These are phyloP conservation scores for Cicer yamashitae DNA, from an alignment of 306 rosid species.

Conservation along the genomic window DNA sequence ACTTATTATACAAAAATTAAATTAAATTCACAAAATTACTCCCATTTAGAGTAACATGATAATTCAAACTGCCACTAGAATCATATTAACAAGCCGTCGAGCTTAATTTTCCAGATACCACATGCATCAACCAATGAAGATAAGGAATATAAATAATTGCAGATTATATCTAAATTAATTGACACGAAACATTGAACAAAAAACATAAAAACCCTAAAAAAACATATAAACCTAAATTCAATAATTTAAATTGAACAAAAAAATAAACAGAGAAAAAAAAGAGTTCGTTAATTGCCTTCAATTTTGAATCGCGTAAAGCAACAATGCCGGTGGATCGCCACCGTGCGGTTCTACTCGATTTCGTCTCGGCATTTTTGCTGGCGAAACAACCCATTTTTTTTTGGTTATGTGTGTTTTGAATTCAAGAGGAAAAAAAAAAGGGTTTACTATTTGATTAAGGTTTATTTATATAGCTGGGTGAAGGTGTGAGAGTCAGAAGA, in stretches of 20 bases:
- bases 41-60: conserved; percentile 11
- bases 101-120: too few species aligned
- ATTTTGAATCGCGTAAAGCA: conserved; percentile 84
- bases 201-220: not conserved
- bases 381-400: conserved; percentile 63
- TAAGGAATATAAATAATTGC: not conserved
- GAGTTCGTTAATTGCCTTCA: conserved; percentile 60
- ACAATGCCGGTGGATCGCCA: conserved; percentile 99
- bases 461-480: too few species aligned
- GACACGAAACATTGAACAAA: not conserved
- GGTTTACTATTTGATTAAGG: too few species aligned
- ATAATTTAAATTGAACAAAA: not conserved
- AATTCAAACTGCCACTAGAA: conserved; percentile 8
- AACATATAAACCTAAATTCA: not conserved
- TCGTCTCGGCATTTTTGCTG: conserved; percentile 68
- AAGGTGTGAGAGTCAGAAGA: too few species aligned
- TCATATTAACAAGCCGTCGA: not conserved
- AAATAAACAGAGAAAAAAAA: not conserved
- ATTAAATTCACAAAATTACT: not conserved
- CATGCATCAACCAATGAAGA: conserved; percentile 1
- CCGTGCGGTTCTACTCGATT: conserved; percentile 66
- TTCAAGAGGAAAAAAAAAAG: not conserved
- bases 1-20: not conserved
- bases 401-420: not conserved
- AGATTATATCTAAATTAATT: not conserved